These are phyloP conservation scores for Massospora cicadina DNA, from an alignment of 371 early-diverging fungal species.

Conservation along the genomic window DNA sequence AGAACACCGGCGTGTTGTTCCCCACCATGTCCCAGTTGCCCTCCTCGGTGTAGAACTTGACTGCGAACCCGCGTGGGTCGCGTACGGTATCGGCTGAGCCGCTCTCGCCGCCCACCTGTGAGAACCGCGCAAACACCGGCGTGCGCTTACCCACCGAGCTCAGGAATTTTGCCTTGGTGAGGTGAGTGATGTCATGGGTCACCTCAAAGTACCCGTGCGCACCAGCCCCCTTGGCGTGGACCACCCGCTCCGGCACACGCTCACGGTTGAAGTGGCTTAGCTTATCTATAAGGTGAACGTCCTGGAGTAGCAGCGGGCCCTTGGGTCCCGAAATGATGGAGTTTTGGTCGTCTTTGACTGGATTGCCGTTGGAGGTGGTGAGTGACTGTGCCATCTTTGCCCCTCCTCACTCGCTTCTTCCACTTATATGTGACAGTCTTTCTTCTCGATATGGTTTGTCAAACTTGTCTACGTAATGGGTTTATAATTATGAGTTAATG, in stretches of 20 bases:
- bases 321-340: conserved; percentile 31
- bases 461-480: too few relatives aligned
- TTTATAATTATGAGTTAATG: too few relatives aligned
- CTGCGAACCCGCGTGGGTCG: conserved; percentile 59
- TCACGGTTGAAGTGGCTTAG: conserved; percentile 72
- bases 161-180: conserved; percentile 59
- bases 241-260: conserved; percentile 65
- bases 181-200: conserved; percentile 46
- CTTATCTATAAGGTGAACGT: conserved; percentile 60
- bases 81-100: conserved; percentile 58
- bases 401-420: too few relatives aligned
- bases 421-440: too few relatives aligned
- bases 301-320: conserved; percentile 41
- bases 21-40: conserved; percentile 62
- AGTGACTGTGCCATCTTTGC: too few relatives aligned
- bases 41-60: conserved; percentile 63
- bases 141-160: conserved; percentile 51
- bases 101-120: conserved; percentile 60
- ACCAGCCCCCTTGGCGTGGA: conserved; percentile 68
- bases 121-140: conserved; percentile 60
- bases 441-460: too few relatives aligned
- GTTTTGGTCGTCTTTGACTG: conserved; percentile 42
- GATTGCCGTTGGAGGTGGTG: conserved; percentile 33
- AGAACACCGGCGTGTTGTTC: conserved; percentile 49
- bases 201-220: conserved; percentile 70